Conservation (phyloP, 2,329 filamentous ascomycete genomes). For the Esteya vermicola region DNA sequence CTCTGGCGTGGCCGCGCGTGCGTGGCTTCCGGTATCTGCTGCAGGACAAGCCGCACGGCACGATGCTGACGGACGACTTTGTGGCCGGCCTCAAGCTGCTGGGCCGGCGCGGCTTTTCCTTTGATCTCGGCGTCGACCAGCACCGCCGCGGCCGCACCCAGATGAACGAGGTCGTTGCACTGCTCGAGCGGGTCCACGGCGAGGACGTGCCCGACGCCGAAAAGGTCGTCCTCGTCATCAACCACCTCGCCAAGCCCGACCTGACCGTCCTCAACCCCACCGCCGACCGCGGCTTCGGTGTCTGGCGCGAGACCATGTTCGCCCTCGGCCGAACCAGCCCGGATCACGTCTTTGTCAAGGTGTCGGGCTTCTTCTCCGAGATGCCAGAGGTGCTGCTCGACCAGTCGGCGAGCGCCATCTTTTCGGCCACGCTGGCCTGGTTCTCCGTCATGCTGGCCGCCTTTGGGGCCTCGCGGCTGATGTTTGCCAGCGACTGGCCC, state of each 20-base stretch:
- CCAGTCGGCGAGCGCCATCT: conserved; percentile 39
- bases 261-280: conserved; percentile 45
- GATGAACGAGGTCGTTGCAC: conserved; percentile 54
- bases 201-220: conserved; percentile 43
- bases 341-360: conserved; percentile 64
- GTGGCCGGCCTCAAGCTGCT: conserved; percentile 52
- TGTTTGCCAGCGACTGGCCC: conserved; percentile 93
- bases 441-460: conserved; percentile 54
- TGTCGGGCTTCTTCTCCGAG: conserved; percentile 77
- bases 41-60: conserved; percentile 58
- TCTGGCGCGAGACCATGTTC: conserved; percentile 57
- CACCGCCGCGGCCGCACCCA: conserved; percentile 62
- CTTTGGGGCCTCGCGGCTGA: conserved; percentile 59
- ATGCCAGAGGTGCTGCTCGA: conserved; percentile 43
- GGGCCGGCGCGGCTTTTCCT: conserved; percentile 48
- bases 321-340: conserved; percentile 45
- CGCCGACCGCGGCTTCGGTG: conserved; percentile 44
- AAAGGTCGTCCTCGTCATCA: conserved; percentile 54
- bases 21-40: conserved; percentile 73
- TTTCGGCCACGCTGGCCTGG: conserved; percentile 54
- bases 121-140: conserved; percentile 77
- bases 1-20: conserved; percentile 50
- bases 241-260: conserved; percentile 85
- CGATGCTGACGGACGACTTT: conserved; percentile 49
- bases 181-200: conserved; percentile 52